phyloP scores from a whole-genome alignment of 2,329 filamentous ascomycete species.

The Claviceps africana region DNA sequence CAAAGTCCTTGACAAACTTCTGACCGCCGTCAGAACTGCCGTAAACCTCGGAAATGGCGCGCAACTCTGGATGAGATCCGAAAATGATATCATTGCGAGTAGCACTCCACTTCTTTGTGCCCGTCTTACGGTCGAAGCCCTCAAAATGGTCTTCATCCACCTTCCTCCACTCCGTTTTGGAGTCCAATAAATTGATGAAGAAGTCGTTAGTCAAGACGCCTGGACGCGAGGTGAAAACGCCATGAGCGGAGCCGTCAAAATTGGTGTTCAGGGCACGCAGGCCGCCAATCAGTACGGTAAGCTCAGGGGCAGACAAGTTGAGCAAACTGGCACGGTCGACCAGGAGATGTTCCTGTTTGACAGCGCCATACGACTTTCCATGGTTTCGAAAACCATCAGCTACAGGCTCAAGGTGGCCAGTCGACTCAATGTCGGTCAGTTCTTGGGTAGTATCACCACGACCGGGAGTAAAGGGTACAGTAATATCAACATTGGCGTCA shows the following conservation, averaged over 20 bases:
- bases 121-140: slow-evolving; percentile 51
- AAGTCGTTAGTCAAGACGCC: slow-evolving; percentile 66
- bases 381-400: slow-evolving; percentile 75
- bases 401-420: slow-evolving; percentile 51
- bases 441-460: slow-evolving; percentile 58
- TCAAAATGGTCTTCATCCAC: slow-evolving; percentile 44
- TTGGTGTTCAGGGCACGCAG: slow-evolving; percentile 57
- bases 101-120: slow-evolving; percentile 52
- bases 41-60: slow-evolving; percentile 58
- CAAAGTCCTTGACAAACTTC: slow-evolving; percentile 59
- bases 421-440: slow-evolving; percentile 53
- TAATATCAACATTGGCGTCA: slow-evolving; percentile 30
- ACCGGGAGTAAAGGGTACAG: slow-evolving; percentile 60
- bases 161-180: slow-evolving; percentile 43
- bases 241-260: slow-evolving; percentile 52
- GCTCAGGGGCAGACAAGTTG: slow-evolving; percentile 54
- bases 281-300: slow-evolving; percentile 58
- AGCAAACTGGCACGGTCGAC: slow-evolving; percentile 60
- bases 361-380: slow-evolving; percentile 45
- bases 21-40: slow-evolving; percentile 42
- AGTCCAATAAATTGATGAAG: slow-evolving; percentile 66
- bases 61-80: slow-evolving; percentile 60
- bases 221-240: slow-evolving; percentile 53
- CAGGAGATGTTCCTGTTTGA: slow-evolving; percentile 53
- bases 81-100: slow-evolving; percentile 58